Percentiles rank a stretch among this genome's conserved stretches.
Evolutionary conservation across 495 filamentous ascomycete species (phyloP).

Genomic region (Hyaloscypha hepaticicola): DNA sequence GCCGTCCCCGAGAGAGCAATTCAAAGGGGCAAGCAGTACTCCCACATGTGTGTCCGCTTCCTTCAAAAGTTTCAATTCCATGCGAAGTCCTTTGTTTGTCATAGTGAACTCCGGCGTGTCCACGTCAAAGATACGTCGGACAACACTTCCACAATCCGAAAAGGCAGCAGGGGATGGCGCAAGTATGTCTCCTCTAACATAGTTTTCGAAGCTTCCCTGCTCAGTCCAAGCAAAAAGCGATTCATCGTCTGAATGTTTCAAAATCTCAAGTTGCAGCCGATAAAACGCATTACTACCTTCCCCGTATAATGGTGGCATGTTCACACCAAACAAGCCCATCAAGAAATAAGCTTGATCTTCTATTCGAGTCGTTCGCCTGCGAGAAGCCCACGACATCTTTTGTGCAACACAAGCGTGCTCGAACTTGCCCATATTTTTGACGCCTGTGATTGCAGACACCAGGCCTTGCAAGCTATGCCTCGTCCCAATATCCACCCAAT

Average conservation of each 20-base stretch:
- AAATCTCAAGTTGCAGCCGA: neutral
- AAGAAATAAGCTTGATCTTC: neutral
- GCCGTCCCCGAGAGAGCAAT: too few relatives aligned
- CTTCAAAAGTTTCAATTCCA: neutral
- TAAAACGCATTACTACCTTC: neutral
- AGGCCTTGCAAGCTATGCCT: neutral
- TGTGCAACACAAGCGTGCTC: neutral
- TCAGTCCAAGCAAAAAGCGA: neutral
- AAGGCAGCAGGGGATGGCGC: neutral
- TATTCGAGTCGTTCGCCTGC: neutral
- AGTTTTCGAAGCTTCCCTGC: neutral
- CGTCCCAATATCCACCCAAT: neutral
- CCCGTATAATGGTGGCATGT: constrained; percentile 3
- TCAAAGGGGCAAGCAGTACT: too few relatives aligned
- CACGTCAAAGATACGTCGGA: neutral
- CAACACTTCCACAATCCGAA: neutral
- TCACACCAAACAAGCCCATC: neutral
- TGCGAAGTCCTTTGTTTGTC: neutral
- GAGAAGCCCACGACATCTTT: constrained; percentile 1
- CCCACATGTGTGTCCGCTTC: too few relatives aligned
- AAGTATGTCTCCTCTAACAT: neutral
- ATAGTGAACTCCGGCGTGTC: neutral
- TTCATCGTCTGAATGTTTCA: neutral
- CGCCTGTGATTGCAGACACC: neutral
- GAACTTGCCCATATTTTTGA: neutral